These are phyloP conservation scores for Leptographium radiaticola DNA, from an alignment of 2,329 filamentous ascomycete species.

Conservation along the genomic window DNA sequence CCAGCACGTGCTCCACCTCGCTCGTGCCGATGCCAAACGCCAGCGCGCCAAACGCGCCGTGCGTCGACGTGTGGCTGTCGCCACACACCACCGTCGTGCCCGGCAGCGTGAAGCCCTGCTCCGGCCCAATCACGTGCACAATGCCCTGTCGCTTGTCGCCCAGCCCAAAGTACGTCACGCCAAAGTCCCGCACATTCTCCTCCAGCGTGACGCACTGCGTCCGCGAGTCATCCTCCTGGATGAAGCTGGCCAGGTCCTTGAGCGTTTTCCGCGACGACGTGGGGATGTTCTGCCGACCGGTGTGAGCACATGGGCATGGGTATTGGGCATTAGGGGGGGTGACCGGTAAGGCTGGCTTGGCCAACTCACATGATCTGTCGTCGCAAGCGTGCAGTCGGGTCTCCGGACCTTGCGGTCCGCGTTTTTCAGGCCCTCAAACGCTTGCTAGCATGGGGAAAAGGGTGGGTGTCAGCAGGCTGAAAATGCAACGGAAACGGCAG, in stretches of 20 bases:
- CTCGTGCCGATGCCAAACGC: slow-evolving; percentile 97
- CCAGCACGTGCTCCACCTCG: slow-evolving; percentile 96
- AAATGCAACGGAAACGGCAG: not conserved
- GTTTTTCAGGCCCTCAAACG: slow-evolving; percentile 89
- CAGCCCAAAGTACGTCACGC: slow-evolving; percentile 92
- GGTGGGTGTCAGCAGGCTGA: not conserved
- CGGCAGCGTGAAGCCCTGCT: slow-evolving; percentile 96
- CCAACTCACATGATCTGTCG: slow-evolving; percentile 78
- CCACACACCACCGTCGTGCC: slow-evolving; percentile 95
- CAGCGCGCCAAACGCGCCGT: slow-evolving; percentile 88
- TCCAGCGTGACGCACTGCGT: slow-evolving; percentile 92
- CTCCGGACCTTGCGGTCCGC: slow-evolving; percentile 77
- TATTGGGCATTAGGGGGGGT: too few species aligned
- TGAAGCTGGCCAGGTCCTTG: slow-evolving; percentile 88
- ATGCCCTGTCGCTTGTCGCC: slow-evolving; percentile 96
- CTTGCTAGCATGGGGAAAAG: slow-evolving; percentile 50
- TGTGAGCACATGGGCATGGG: not conserved
- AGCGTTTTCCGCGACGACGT: slow-evolving; percentile 82
- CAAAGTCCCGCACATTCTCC: slow-evolving; percentile 94
- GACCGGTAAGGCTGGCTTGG: not conserved
- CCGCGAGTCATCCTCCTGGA: slow-evolving; percentile 86
- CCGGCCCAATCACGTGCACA: slow-evolving; percentile 94
- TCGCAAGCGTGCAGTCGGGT: slow-evolving; percentile 92
- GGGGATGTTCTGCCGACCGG: slow-evolving; percentile 62
- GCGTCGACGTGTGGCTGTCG: slow-evolving; percentile 95